Base-by-base conservation (phyloP, 306 rosid genomes). In the Morella rubra region DNA sequence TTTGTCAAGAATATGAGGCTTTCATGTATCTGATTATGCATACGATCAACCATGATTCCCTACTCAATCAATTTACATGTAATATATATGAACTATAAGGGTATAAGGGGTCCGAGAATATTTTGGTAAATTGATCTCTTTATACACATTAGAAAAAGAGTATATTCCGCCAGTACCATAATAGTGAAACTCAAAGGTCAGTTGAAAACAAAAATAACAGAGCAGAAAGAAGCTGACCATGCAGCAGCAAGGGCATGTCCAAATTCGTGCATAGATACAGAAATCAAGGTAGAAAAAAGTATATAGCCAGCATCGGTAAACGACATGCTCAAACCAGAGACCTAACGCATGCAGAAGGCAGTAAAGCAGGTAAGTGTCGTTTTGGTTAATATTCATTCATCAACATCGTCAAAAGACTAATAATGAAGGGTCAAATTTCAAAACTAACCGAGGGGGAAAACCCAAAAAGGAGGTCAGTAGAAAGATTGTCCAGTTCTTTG, bases 241-340 rank as follows among this genome's bases (percentile, higher is more conserved):
- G 97, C 80, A 20, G 96, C 98, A 0, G 98, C 83, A 54, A 85
- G 85, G 47, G 97, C 98, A 82, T 93, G 98, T 44, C 97, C 97
- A 74, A 93, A 42, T 96, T 91, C 98, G 45, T 93, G 97, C 12
- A 86, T 83, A 20, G 76, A 54, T 18, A 91, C 92, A n/a, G 96
- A 90, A 46, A 91, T 41, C 76, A 88, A 3, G 47, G 97, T 91
- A 55, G 98, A 88, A 72, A 87, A 53, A 67, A 88, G 67, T 20
- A 87, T 20, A 74, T 72, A 91, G n/a, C 80, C 91, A 49, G 88
- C 97, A 74, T 88, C 97, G 40, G 83, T 83, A 44, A 79, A 75
- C 4, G 92, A 81, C 76, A 90, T 73, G 45, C 84, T 73, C 41
- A 72, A 72, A 69, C 83, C 82, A 54, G 88, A 78, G 15, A 60